Percentiles rank a stretch among this genome's conserved stretches.
These are phyloP conservation scores for Pyracantha coccinea DNA, from an alignment of 331 rosid species.

Conservation along the genomic window DNA sequence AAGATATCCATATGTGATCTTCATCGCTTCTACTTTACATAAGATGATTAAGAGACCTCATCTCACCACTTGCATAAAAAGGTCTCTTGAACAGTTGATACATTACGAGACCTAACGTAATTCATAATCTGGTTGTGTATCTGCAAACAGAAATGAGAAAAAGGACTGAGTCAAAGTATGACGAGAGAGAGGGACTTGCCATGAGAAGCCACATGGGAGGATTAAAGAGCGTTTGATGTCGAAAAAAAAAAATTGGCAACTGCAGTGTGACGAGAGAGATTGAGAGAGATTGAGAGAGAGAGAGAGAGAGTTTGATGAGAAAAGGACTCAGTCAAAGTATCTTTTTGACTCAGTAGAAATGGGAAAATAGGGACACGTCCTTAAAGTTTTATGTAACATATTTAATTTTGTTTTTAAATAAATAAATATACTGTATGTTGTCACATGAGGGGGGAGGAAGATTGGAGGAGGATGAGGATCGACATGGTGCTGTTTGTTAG, in stretches of 20 bases:
- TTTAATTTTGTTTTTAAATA: not conserved
- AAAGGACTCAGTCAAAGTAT: conserved; percentile 16
- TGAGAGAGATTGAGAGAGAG: not conserved
- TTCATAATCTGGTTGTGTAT: not conserved
- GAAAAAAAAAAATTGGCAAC: not conserved
- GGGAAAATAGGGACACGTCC: not conserved
- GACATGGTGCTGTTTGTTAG: not conserved
- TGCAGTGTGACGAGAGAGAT: not conserved
- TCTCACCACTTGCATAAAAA: no score
- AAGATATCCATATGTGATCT: no score
- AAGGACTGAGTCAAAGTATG: no score
- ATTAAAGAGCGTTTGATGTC: not conserved
- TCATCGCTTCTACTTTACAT: no score
- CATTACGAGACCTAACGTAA: not conserved
- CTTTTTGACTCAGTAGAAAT: conserved; percentile 15
- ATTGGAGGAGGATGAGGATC: no score
- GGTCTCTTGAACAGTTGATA: no score
- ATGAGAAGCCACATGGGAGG: not conserved
- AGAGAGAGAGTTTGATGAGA: not conserved
- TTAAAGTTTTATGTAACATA: not conserved
- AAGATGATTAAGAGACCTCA: no score
- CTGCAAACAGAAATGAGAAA: not conserved
- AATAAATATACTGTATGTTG: not conserved
- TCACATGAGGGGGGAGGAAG: not conserved
- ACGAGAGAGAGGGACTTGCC: no score